phyloP scores from a whole-genome alignment of 164 flowering plant genomes.

The grape (Vitis vinifera) region DNA sequence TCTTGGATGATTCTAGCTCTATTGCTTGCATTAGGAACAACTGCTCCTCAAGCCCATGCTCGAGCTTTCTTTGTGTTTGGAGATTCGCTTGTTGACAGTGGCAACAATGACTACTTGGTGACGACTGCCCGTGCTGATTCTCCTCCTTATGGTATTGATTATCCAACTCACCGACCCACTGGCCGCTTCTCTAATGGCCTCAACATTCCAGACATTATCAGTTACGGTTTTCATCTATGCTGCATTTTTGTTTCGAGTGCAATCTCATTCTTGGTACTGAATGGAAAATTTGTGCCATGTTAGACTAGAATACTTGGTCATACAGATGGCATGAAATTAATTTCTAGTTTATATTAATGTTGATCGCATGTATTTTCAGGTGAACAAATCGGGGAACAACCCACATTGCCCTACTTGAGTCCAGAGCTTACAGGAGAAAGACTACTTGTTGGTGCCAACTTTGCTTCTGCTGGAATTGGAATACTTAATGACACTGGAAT shows the following conservation, averaged over 20 bases:
- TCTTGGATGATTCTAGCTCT: slow-evolving; percentile 5
- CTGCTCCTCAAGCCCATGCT: slow-evolving; percentile 16
- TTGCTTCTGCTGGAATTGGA: slow-evolving; percentile 54
- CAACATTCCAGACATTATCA: slow-evolving; percentile 46
- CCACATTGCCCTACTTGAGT: slow-evolving; percentile 45
- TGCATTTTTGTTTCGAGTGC: not conserved
- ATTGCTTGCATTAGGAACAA: not conserved
- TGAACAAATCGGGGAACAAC: slow-evolving; percentile 29
- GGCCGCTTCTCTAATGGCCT: slow-evolving; percentile 52
- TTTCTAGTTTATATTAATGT: not conserved
- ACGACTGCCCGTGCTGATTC: slow-evolving; percentile 47
- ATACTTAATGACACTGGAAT: slow-evolving; percentile 51
- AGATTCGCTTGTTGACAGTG: slow-evolving; percentile 47
- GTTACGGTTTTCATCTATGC: slow-evolving; percentile 9
- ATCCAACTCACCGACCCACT: slow-evolving; percentile 35
- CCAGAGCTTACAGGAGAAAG: slow-evolving; percentile 36
- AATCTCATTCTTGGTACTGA: too few species aligned
- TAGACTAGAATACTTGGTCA: too few species aligned
- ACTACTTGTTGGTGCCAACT: slow-evolving; percentile 46
- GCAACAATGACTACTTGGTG: slow-evolving; percentile 44
- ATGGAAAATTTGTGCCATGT: too few species aligned
- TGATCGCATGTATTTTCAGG: slow-evolving; percentile 21
- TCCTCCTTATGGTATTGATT: slow-evolving; percentile 46
- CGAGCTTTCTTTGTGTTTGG: slow-evolving; percentile 49
- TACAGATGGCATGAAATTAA: too few species aligned